Evolutionary conservation across 2,329 filamentous ascomycete species (phyloP).

Genomic region (Colletotrichum tanaceti): DNA sequence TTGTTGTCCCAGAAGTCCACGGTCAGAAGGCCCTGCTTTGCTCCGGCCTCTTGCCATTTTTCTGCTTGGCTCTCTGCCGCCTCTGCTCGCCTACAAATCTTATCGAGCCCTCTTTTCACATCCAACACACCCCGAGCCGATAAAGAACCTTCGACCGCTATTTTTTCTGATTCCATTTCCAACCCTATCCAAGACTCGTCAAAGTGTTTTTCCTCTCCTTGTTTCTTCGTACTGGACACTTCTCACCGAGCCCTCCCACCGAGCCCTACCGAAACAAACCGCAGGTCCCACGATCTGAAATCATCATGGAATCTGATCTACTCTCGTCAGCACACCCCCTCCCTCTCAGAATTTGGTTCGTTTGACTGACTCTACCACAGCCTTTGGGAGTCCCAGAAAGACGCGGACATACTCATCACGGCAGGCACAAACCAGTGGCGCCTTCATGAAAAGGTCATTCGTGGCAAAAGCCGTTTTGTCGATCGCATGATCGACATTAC

Average conservation of each 20-base stretch:
- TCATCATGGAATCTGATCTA: background rate
- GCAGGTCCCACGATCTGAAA: background rate
- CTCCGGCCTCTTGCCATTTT: background rate
- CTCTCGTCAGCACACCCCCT: background rate
- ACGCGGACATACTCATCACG: background rate
- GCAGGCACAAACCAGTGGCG: slow-evolving; percentile 16
- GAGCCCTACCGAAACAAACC: too few relatives aligned
- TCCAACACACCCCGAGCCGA: too few relatives aligned
- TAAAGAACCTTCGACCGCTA: too few relatives aligned
- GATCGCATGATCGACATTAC: slow-evolving; percentile 7
- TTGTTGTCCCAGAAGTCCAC: background rate
- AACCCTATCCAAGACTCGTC: too few relatives aligned
- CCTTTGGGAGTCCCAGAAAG: slow-evolving; percentile 16
- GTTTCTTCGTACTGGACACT: too few relatives aligned
- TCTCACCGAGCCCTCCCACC: too few relatives aligned
- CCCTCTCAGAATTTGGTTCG: background rate
- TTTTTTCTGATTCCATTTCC: too few relatives aligned
- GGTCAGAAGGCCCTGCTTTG: background rate
- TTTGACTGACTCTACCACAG: background rate
- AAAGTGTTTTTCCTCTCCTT: too few relatives aligned
- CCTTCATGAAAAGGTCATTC: slow-evolving; percentile 21
- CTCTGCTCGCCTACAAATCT: background rate
- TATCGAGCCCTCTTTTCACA: background rate
- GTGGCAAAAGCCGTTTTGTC: slow-evolving; percentile 5
- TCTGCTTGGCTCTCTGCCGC: background rate